Percentiles rank a stretch among this genome's conserved stretches.
Conservation (phyloP, 148 eudicot species). For the Rhododendron williamsianum region DNA sequence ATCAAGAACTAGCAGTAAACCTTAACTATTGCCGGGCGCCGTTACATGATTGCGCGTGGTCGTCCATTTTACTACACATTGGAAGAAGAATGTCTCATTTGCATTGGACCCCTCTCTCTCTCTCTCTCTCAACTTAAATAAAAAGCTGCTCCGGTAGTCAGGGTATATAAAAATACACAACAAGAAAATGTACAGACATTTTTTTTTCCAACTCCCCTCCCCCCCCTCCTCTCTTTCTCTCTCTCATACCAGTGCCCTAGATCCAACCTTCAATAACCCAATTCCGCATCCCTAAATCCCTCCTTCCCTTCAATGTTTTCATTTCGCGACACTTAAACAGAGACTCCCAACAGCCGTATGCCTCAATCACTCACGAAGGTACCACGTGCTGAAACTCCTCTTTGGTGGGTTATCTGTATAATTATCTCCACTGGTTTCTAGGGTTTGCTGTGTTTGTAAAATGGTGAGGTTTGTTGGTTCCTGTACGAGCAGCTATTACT, state of each 20-base stretch:
- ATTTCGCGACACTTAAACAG: neutral
- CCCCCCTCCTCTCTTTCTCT: neutral
- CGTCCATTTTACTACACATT: neutral
- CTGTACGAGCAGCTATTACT: neutral
- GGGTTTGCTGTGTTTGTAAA: conserved; percentile 7
- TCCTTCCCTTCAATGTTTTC: neutral
- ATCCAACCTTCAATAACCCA: conserved; percentile 17
- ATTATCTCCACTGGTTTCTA: neutral
- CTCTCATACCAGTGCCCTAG: neutral
- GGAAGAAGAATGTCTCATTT: conserved; percentile 12
- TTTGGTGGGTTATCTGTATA: neutral
- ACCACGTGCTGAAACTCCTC: conserved; percentile 2
- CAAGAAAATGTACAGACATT: conserved; percentile 1
- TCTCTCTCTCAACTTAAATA: conserved; percentile 13
- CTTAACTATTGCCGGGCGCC: neutral
- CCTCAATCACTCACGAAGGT: conserved; percentile 1
- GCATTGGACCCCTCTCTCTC: conserved; percentile 8
- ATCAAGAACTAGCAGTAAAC: neutral
- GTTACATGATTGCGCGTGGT: conserved; percentile 10
- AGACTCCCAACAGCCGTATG: neutral
- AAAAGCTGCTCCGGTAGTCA: conserved; percentile 16
- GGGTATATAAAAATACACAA: conserved; percentile 13
- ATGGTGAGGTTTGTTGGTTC: neutral
- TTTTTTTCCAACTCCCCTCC: neutral
- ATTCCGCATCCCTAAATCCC: neutral